phyloP scores from a whole-genome alignment of 129 eudicot species.

The carrot (Daucus carota) region DH1_v3.0 NC_030384.2:40000001-40000500 shows the following conservation, averaged over 20 bases:
- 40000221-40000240: conserved; percentile 33
- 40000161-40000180: background rate
- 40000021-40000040: conserved; percentile 83
- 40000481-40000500: conserved; percentile 89
- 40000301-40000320: conserved; percentile 10
- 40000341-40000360: conserved; percentile 22
- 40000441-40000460: conserved; percentile 37
- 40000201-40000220: background rate
- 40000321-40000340: conserved; percentile 14
- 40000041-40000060: conserved; percentile 76
- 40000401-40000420: conserved; percentile 78
- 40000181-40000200: background rate
- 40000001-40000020: conserved; percentile 84
- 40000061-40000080: conserved; percentile 79
- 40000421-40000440: conserved; percentile 69
- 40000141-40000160: background rate
- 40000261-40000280: conserved; percentile 11
- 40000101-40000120: conserved; percentile 37
- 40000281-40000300: conserved; percentile 27
- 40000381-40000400: conserved; percentile 51
- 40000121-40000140: background rate
- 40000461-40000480: conserved; percentile 54
- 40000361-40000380: conserved; percentile 40
- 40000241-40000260: conserved; percentile 14
- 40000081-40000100: conserved; percentile 83